Conservation (phyloP, 345 rosid species). For the Syzygium jambos region DNA sequence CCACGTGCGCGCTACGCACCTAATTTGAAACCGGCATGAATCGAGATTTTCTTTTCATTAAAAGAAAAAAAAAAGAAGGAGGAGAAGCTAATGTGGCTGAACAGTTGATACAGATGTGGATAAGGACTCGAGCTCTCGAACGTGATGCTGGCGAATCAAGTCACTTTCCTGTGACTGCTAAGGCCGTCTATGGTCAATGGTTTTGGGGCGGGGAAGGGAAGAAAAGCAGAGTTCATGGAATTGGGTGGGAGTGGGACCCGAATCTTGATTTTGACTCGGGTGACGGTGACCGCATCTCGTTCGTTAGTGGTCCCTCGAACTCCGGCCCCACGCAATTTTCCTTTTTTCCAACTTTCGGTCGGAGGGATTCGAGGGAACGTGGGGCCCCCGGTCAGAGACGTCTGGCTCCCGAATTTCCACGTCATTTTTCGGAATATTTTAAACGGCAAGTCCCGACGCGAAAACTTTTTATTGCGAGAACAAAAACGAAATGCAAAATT, state of each 20-base stretch:
- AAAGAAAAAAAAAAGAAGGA: background rate
- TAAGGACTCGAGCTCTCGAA: background rate
- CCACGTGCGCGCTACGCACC: accelerated
- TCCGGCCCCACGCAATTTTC: background rate
- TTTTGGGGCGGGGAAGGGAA: background rate
- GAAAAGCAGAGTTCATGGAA: background rate
- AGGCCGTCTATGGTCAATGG: background rate
- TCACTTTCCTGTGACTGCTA: background rate
- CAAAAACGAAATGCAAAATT: background rate
- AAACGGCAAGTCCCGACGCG: background rate
- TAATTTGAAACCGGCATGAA: background rate
- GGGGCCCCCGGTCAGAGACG: background rate
- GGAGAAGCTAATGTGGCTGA: background rate
- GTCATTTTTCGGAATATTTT: background rate
- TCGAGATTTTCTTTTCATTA: background rate
- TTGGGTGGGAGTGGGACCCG: background rate
- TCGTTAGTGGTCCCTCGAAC: background rate
- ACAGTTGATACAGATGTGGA: background rate
- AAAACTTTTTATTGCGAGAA: too few relatives aligned
- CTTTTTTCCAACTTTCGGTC: background rate
- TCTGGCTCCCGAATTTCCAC: background rate
- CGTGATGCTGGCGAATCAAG: background rate
- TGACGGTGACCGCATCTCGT: background rate
- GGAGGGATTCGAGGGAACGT: background rate
- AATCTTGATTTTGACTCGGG: background rate